These are phyloP conservation scores for Suhomyces kilbournensis DNA, from an alignment of 805 yeast species.

Conservation along the genomic window DNA sequence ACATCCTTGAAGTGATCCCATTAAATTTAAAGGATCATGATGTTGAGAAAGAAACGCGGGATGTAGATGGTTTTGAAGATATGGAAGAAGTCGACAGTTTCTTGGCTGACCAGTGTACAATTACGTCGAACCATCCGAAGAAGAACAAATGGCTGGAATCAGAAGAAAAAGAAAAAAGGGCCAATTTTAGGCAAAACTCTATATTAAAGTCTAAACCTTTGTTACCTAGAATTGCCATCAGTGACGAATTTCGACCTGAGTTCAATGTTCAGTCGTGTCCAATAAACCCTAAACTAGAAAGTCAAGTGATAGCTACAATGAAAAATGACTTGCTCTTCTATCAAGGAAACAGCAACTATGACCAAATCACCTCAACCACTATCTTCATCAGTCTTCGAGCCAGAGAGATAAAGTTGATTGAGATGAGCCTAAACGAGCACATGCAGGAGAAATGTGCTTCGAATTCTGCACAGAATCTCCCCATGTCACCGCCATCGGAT, in stretches of 20 bases:
- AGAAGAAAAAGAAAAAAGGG: not conserved
- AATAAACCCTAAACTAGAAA: slow-evolving; percentile 46
- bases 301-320: slow-evolving; percentile 49
- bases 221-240: slow-evolving; percentile 39
- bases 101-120: slow-evolving; percentile 10
- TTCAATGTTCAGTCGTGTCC: slow-evolving; percentile 56
- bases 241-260: slow-evolving; percentile 52
- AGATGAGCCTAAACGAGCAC: slow-evolving; percentile 23
- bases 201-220: slow-evolving; percentile 19
- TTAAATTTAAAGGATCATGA: not conserved
- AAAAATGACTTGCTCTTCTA: slow-evolving; percentile 47
- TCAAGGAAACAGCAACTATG: slow-evolving; percentile 35
- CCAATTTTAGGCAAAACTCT: not conserved
- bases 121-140: slow-evolving; percentile 5
- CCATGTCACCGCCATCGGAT: not conserved
- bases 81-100: slow-evolving; percentile 6
- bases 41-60: not conserved
- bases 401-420: slow-evolving; percentile 44
- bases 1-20: slow-evolving; percentile 6
- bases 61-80: slow-evolving; percentile 2
- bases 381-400: slow-evolving; percentile 44
- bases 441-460: not conserved
- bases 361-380: slow-evolving; percentile 33
- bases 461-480: not conserved
- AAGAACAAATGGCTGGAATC: not conserved